Percentiles rank a stretch among this genome's conserved stretches.
These are phyloP conservation scores for Selaginella tamariscina DNA, from an alignment of 75 land plant genomes.

Conservation along the genomic window DNA sequence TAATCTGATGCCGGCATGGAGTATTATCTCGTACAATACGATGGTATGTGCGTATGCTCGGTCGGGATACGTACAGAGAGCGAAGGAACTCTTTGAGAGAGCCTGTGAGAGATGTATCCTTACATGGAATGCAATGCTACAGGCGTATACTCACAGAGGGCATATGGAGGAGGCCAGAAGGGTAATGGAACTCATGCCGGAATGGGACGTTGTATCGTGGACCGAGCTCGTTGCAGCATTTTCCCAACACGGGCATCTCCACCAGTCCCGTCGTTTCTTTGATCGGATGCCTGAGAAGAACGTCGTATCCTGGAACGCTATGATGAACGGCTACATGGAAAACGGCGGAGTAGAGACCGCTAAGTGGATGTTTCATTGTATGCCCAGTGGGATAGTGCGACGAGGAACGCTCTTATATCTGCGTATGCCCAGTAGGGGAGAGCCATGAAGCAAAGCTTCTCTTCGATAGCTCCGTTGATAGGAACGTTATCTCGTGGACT, in stretches of 20 bases:
- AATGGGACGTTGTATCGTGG: neutral
- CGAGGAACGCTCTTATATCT: neutral
- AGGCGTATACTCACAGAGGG: neutral
- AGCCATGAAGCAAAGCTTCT: neutral
- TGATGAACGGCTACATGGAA: neutral
- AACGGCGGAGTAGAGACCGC: neutral
- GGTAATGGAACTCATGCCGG: neutral
- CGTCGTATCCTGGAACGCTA: constrained; percentile 7
- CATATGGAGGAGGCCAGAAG: neutral
- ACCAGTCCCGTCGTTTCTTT: neutral
- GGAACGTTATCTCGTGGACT: constrained; percentile 1
- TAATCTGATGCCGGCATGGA: neutral
- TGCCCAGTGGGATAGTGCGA: constrained; percentile 10
- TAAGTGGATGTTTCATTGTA: neutral
- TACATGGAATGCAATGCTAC: neutral
- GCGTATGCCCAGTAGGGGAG: neutral
- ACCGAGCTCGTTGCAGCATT: neutral
- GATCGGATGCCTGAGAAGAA: constrained; percentile 7
- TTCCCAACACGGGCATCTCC: neutral
- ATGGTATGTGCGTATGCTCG: neutral
- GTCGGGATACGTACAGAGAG: neutral
- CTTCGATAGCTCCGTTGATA: neutral
- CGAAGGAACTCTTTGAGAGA: neutral
- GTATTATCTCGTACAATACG: neutral
- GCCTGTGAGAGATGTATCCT: neutral